Percentiles rank a stretch among this genome's conserved stretches.
These are phyloP conservation scores for Lactifluus hygrophoroides DNA, from an alignment of 768 basidiomycete genomes.

Conservation along the genomic window DNA sequence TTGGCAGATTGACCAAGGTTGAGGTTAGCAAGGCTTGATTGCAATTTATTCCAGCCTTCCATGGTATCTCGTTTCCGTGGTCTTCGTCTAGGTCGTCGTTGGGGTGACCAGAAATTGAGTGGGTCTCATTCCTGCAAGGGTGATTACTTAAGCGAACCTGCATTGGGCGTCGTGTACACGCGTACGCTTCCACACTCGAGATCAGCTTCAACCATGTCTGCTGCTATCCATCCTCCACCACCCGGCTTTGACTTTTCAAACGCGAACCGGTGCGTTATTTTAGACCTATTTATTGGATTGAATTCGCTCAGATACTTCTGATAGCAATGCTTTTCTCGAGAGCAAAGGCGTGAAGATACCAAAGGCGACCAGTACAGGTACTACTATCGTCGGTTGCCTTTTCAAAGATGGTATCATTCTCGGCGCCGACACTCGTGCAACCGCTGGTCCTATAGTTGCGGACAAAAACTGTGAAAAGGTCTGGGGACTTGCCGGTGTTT, in stretches of 20 bases:
- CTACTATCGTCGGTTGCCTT: slow-evolving; percentile 94
- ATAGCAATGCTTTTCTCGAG: slow-evolving; percentile 63
- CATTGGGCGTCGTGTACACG: too few relatives aligned
- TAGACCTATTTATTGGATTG: neutral
- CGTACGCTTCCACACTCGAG: slow-evolving; percentile 7
- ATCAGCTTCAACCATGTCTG: slow-evolving; percentile 32
- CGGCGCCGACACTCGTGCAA: slow-evolving; percentile 95
- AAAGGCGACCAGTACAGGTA: slow-evolving; percentile 87
- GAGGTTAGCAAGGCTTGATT: slow-evolving; percentile 50
- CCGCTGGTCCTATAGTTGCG: slow-evolving; percentile 87
- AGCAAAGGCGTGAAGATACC: slow-evolving; percentile 67
- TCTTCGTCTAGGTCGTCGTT: slow-evolving; percentile 1
- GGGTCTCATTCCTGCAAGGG: too few relatives aligned
- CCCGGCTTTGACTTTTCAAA: slow-evolving; percentile 79
- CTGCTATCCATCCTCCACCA: slow-evolving; percentile 34
- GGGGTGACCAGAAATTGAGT: neutral
- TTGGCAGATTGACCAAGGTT: slow-evolving; percentile 70
- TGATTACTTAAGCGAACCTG: slow-evolving; percentile 4
- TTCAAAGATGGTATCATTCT: slow-evolving; percentile 90
- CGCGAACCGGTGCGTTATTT: slow-evolving; percentile 44
- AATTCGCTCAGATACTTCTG: neutral
- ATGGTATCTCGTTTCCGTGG: slow-evolving; percentile 23
- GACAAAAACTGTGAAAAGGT: slow-evolving; percentile 99
- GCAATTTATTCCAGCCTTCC: slow-evolving; percentile 60
- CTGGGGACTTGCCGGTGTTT: neutral